phyloP scores from a whole-genome alignment of 352 stramenopile species.

The Phytophthora boehmeriae region DNA sequence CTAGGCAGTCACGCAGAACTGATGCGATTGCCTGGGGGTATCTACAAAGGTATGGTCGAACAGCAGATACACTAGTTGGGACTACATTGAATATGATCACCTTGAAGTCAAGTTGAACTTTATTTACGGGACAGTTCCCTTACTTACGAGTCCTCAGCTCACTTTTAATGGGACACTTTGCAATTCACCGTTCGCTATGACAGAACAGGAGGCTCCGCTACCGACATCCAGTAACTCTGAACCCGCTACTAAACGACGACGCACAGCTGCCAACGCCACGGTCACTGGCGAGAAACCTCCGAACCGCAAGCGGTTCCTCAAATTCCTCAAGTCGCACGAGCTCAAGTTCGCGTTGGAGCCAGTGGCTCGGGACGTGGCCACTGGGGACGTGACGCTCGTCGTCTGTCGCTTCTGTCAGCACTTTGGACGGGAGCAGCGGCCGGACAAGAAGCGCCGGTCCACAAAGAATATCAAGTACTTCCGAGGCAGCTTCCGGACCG shows the following conservation, averaged over 20 bases:
- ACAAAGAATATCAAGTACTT: conserved; percentile 78
- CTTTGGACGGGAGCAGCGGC: conserved; percentile 63
- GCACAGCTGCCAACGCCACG: no score
- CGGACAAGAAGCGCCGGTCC: conserved; percentile 54
- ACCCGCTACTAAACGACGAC: no score
- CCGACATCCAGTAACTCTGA: no score
- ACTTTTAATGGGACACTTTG: no score
- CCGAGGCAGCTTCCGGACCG: conserved; percentile 62
- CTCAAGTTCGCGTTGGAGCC: conserved; percentile 61
- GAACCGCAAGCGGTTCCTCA: neutral
- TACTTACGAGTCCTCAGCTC: no score
- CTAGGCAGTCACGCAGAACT: conserved; percentile 84
- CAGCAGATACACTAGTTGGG: no score
- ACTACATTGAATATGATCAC: no score
- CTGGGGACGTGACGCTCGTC: conserved; percentile 50
- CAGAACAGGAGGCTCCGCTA: no score
- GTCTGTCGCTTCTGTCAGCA: conserved; percentile 73
- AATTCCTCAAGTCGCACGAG: conserved; percentile 54
- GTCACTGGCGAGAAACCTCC: neutral
- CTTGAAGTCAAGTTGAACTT: no score
- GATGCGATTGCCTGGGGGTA: conserved; percentile 33
- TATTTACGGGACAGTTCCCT: no score
- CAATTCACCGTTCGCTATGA: no score
- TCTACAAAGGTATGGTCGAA: conserved; percentile 40
- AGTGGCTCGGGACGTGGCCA: conserved; percentile 47